A percentile compares a stretch with the other conserved stretches of the same genome.
phyloP scores from a whole-genome alignment of 164 flowering plant species.

The Piper betle region DNA sequence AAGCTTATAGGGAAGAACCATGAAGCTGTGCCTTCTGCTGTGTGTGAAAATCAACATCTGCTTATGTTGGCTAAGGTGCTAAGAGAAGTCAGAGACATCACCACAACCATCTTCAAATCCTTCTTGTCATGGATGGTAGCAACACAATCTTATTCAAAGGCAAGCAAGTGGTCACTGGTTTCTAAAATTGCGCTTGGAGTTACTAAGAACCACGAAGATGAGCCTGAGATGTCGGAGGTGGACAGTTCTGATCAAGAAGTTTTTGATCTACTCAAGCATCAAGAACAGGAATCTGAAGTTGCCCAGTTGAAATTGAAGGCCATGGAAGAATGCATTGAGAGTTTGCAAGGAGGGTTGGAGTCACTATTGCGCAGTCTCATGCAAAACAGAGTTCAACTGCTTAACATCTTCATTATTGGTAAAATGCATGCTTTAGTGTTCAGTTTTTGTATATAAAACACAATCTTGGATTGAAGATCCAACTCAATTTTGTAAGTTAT shows the following conservation, averaged over 20 bases:
- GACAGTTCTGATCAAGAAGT: conserved; percentile 22
- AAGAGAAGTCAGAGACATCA: conserved; percentile 20
- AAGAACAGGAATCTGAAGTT: conserved; percentile 4
- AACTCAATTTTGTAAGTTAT: too few species aligned
- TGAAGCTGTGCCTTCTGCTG: not conserved
- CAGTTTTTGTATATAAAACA: not conserved
- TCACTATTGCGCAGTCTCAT: conserved; percentile 39
- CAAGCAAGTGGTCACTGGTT: not conserved
- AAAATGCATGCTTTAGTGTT: not conserved
- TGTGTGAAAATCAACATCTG: conserved; percentile 8
- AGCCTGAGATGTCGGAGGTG: conserved; percentile 19
- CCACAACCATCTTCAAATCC: conserved; percentile 20
- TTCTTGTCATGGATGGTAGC: conserved; percentile 19
- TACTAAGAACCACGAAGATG: conserved; percentile 3
- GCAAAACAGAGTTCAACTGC: conserved; percentile 46
- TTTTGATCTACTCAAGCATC: conserved; percentile 1
- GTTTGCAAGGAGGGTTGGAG: conserved; percentile 38
- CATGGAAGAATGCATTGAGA: conserved; percentile 30
- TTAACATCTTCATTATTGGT: conserved; percentile 9
- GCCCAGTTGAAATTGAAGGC: conserved; percentile 34
- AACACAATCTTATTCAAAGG: conserved; percentile 4
- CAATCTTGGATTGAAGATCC: too few species aligned
- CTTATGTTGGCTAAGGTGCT: conserved; percentile 14
- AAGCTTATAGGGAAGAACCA: conserved; percentile 10
- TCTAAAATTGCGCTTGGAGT: not conserved